Conservation (phyloP, 306 rosid species). For the Pyrus betulifolia region DNA sequence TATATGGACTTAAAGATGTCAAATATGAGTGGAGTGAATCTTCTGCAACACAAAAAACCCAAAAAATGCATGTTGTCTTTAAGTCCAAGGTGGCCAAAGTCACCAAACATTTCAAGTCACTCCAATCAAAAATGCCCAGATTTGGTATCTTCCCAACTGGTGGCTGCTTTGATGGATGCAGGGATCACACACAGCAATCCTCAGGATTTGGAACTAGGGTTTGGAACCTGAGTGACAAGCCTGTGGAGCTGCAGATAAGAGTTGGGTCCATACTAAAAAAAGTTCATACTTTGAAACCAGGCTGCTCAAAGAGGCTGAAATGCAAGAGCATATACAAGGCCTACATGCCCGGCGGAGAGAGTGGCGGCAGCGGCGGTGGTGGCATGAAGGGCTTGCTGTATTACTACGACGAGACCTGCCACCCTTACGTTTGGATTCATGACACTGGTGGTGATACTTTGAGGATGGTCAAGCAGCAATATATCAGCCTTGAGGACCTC, state of each 20-base stretch:
- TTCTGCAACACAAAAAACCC: background rate
- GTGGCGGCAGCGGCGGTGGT: slow-evolving; percentile 23
- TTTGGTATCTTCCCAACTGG: slow-evolving; percentile 41
- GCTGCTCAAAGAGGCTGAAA: slow-evolving; percentile 74
- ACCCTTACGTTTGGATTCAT: slow-evolving; percentile 88
- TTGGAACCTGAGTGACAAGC: slow-evolving; percentile 80
- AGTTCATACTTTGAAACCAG: slow-evolving; percentile 74
- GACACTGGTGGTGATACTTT: slow-evolving; percentile 64
- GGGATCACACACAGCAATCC: slow-evolving; percentile 52
- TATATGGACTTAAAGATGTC: background rate
- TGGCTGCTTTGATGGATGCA: slow-evolving; percentile 73
- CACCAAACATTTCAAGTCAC: slow-evolving; percentile 17
- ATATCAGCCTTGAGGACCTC: slow-evolving; percentile 78
- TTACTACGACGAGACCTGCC: slow-evolving; percentile 76
- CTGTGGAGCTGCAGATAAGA: slow-evolving; percentile 91
- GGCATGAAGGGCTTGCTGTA: slow-evolving; percentile 70
- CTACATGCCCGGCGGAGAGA: slow-evolving; percentile 43
- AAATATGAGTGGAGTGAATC: background rate
- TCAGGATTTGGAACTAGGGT: slow-evolving; percentile 78
- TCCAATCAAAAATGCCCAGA: slow-evolving; percentile 34
- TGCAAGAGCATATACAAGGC: slow-evolving; percentile 82
- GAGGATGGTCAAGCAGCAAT: slow-evolving; percentile 91
- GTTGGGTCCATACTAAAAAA: slow-evolving; percentile 85
- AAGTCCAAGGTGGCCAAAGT: slow-evolving; percentile 20
- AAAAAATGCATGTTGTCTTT: slow-evolving; percentile 17